These are phyloP conservation scores for Pisolithus sp. DNA, from an alignment of 768 basidiomycete species.

Conservation along the genomic window DNA sequence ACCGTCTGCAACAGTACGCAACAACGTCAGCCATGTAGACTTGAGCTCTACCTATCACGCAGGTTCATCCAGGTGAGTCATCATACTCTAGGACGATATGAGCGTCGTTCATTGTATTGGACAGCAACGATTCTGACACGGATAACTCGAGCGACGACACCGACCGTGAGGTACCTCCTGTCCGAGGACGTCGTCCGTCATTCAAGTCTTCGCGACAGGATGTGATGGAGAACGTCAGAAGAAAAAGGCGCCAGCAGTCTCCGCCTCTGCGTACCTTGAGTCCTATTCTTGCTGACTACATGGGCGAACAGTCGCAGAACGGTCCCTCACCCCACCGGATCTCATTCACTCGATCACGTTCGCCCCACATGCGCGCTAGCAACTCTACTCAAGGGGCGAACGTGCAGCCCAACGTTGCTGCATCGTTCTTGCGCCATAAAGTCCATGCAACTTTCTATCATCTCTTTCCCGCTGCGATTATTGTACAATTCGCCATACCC, in stretches of 20 bases:
- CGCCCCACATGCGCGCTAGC: constrained; percentile 44
- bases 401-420: constrained; percentile 34
- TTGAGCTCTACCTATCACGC: constrained; percentile 88
- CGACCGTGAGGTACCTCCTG: constrained; percentile 39
- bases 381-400: constrained; percentile 31
- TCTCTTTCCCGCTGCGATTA: constrained; percentile 45
- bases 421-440: constrained; percentile 39
- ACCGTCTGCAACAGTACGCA: constrained; percentile 11
- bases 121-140: constrained; percentile 43
- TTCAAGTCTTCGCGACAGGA: constrained; percentile 25
- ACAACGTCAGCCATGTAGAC: constrained; percentile 38
- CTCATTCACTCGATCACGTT: constrained; percentile 68
- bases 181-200: constrained; percentile 40
- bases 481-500: constrained; percentile 40
- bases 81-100: constrained; percentile 2
- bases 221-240: constrained; percentile 19
- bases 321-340: constrained; percentile 33
- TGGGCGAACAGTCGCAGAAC: constrained; percentile 27
- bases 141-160: constrained; percentile 56
- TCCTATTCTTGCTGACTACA: constrained; percentile 20
- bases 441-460: constrained; percentile 15
- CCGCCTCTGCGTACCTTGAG: constrained; percentile 20
- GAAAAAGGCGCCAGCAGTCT: constrained; percentile 22
- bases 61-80: constrained; percentile 67
- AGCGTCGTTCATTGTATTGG: constrained; percentile 12